Percentiles rank a stretch among this genome's conserved stretches.
These are phyloP conservation scores for Phylloporus sp. DNA, from an alignment of 768 basidiomycete genomes.

Conservation along the genomic window DNA sequence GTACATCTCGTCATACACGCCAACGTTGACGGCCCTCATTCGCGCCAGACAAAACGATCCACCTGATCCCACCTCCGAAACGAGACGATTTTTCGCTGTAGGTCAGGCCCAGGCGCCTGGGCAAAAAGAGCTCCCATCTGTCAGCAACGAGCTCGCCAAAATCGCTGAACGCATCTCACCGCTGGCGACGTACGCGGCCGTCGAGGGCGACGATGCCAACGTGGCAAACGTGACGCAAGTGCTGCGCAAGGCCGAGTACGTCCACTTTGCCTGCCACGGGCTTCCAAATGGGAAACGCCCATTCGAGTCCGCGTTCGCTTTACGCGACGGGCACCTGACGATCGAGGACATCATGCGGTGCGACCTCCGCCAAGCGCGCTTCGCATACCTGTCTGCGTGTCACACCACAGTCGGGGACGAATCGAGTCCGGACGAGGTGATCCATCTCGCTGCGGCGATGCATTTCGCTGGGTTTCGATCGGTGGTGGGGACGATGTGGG, in stretches of 20 bases:
- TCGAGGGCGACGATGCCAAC: background rate
- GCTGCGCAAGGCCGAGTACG: slow-evolving; percentile 7
- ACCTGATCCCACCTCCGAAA: background rate
- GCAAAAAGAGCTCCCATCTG: background rate
- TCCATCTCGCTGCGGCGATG: slow-evolving; percentile 11
- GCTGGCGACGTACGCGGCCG: background rate
- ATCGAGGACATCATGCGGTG: slow-evolving; percentile 5
- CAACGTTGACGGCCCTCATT: slow-evolving; percentile 5
- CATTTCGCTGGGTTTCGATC: too few relatives aligned
- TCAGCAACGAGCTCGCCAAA: background rate
- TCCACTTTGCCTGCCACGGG: slow-evolving; percentile 24
- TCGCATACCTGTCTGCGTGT: slow-evolving; percentile 18
- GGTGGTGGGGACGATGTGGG: too few relatives aligned
- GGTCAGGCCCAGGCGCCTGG: background rate
- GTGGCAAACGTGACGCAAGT: background rate
- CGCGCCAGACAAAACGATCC: background rate
- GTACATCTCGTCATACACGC: slow-evolving; percentile 14
- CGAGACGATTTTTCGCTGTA: background rate
- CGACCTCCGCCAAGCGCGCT: slow-evolving; percentile 1
- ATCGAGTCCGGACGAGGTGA: slow-evolving; percentile 19
- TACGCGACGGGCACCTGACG: slow-evolving; percentile 3
- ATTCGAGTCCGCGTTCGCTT: slow-evolving; percentile 13
- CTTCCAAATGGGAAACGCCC: slow-evolving; percentile 2
- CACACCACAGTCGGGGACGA: slow-evolving; percentile 19
- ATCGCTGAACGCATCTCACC: too few relatives aligned